Conservation (phyloP, 441 rosid genomes). For the Codiaeum variegatum region DNA sequence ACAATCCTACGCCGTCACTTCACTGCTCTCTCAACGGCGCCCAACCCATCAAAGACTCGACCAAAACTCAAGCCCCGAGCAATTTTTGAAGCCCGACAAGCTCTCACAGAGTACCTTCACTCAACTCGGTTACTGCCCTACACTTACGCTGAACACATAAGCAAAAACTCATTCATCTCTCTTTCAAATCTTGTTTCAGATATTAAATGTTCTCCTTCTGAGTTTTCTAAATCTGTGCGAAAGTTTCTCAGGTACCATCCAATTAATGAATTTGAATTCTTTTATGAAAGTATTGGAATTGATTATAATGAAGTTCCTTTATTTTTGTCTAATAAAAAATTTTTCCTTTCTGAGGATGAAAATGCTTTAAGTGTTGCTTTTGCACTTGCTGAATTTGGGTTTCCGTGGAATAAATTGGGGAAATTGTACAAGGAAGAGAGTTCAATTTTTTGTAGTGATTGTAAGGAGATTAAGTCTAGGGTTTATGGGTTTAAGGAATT, state of each 20-base stretch:
- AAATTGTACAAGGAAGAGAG: constrained; percentile 47
- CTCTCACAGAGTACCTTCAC: constrained; percentile 38
- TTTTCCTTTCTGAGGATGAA: constrained; percentile 54
- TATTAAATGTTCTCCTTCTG: constrained; percentile 16
- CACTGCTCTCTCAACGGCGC: constrained; percentile 17
- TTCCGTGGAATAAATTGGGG: constrained; percentile 68
- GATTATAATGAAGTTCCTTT: constrained; percentile 36
- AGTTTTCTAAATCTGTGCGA: constrained; percentile 24
- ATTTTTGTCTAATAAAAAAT: constrained; percentile 46
- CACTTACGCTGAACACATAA: constrained; percentile 37
- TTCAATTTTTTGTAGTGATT: constrained; percentile 36
- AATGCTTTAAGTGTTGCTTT: constrained; percentile 38
- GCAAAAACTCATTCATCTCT: constrained; percentile 30
- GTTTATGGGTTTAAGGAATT: constrained; percentile 33
- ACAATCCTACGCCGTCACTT: constrained; percentile 23
- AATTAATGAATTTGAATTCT: constrained; percentile 74
- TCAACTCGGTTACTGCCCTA: constrained; percentile 33
- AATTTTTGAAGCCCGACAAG: constrained; percentile 33
- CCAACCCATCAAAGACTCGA: constrained; percentile 31
- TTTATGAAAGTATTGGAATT: constrained; percentile 78
- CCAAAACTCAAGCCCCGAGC: constrained; percentile 34
- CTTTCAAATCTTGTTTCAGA: constrained; percentile 30
- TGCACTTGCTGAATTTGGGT: constrained; percentile 52
- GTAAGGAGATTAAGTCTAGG: constrained; percentile 32
- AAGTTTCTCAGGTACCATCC: constrained; percentile 64